These are phyloP conservation scores for Paraconiothyrium sp. DNA, from an alignment of 2,329 filamentous ascomycete genomes.

Conservation along the genomic window DNA sequence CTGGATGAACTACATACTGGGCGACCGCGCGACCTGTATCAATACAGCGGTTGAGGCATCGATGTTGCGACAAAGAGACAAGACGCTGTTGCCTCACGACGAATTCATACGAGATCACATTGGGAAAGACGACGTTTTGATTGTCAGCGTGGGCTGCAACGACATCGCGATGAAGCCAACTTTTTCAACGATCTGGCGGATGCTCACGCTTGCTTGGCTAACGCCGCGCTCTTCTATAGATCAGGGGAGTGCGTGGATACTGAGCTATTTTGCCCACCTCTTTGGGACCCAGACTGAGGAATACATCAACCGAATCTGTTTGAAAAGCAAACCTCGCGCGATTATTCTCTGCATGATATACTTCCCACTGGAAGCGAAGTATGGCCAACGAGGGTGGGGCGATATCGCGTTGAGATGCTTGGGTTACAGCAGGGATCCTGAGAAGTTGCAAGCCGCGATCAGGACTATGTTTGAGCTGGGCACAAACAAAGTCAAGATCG, in stretches of 20 bases:
- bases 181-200: slow-evolving; percentile 38
- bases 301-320: slow-evolving; percentile 38
- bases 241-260: slow-evolving; percentile 33
- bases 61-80: slow-evolving; percentile 44
- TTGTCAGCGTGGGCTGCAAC: slow-evolving; percentile 50
- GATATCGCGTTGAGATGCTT: slow-evolving; percentile 41
- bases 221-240: slow-evolving; percentile 35
- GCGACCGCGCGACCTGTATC: slow-evolving; percentile 44
- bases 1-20: slow-evolving; percentile 48
- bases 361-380: slow-evolving; percentile 43
- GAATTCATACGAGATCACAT: slow-evolving; percentile 48
- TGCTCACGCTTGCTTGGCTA: slow-evolving; percentile 45
- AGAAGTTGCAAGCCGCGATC: slow-evolving; percentile 45
- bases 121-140: slow-evolving; percentile 38
- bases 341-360: slow-evolving; percentile 53
- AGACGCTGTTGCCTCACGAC: slow-evolving; percentile 42
- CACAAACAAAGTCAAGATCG: slow-evolving; percentile 37
- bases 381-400: slow-evolving; percentile 46
- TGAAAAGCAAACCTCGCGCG: slow-evolving; percentile 43
- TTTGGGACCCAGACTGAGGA: slow-evolving; percentile 40
- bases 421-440: slow-evolving; percentile 42
- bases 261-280: slow-evolving; percentile 44
- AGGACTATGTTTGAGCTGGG: slow-evolving; percentile 42
- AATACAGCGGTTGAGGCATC: slow-evolving; percentile 49
- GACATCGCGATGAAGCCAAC: slow-evolving; percentile 46